phyloP scores from a whole-genome alignment of 352 stramenopile species.

The Phytophthora megakarya region DNA sequence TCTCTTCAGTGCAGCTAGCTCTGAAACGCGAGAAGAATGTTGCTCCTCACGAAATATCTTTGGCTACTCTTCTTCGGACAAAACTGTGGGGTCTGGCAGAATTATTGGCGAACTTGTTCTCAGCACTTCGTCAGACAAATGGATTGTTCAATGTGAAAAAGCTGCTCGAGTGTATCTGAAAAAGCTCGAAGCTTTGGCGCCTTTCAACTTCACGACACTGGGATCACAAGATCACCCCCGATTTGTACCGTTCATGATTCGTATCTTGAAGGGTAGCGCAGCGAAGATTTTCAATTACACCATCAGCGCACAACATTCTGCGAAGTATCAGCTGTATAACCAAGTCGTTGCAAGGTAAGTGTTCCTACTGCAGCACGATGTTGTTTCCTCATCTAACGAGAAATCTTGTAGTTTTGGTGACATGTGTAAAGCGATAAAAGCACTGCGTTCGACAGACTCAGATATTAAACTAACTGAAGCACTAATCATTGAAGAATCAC shows the following conservation, averaged over 20 bases:
- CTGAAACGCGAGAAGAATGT: constrained; percentile 10
- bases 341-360: constrained; percentile 51
- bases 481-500: constrained; percentile 47
- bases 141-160: constrained; percentile 38
- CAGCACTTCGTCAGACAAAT: constrained; percentile 9
- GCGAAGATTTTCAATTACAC: constrained; percentile 51
- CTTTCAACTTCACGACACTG: constrained; percentile 22
- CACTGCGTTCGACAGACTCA: constrained; percentile 21
- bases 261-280: constrained; percentile 49
- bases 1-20: constrained; percentile 31
- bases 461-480: constrained; percentile 33
- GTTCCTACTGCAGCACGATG: neutral
- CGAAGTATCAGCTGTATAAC: constrained; percentile 31
- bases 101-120: constrained; percentile 34
- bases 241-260: constrained; percentile 43
- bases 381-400: constrained; percentile 25
- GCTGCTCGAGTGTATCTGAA: constrained; percentile 42
- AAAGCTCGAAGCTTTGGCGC: constrained; percentile 33
- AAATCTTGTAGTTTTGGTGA: constrained; percentile 36
- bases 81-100: constrained; percentile 23
- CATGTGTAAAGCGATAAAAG: constrained; percentile 30
- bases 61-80: constrained; percentile 10
- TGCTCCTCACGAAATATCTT: neutral
- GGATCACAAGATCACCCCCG: neutral
- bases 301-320: constrained; percentile 28